Base-by-base conservation (phyloP, 257 asterid genomes). In the Fraxinus quadrangulata region DNA sequence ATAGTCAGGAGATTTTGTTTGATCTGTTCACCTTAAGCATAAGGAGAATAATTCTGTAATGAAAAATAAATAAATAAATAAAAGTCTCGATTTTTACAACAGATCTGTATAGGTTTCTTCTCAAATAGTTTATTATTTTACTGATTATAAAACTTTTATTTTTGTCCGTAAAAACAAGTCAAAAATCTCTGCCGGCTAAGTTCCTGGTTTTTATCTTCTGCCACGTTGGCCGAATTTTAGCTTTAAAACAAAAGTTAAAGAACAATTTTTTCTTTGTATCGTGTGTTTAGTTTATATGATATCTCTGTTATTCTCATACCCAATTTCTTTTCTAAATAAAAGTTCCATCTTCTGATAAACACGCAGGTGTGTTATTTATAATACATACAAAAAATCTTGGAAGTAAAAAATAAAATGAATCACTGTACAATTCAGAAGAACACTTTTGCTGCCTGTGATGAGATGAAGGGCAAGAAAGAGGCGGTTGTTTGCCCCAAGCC, bases 401-500 rank as follows among this genome's bases (percentile, higher is more conserved):
- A 37, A 81, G 47, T 45, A 49, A 8, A 19, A 30, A 40, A 31
- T 61, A 83, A 90, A 56, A 93, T 93, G 97, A 93, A 88, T 80
- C 87, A 85, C 86, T 87, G 87, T 65, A 89, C 86, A 13, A 83
- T 90, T 70, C 89, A 87, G 82, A 89, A 86, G 79, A 88, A 80
- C 74, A 86, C 83, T 36, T 83, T 84, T 16, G 83, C 90, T 11
- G 81, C 89, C 72, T 83, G 88, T 79, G 98, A 93, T 31, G 97
- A 90, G 90, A 85, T 86, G 81, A 83, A 89, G 90, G 83, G 83
- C 67, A 82, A 74, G 77, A 89, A 81, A 67, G 95, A 86, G 17
- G 71, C 83, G 65, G 88, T 95, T 84, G 94, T 95, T 79, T 95
- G 99, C 83, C 99, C 99, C 0, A 91, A 93, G 83, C 99, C 99